Evolutionary conservation across 345 rosid genomes (phyloP).

Genomic region (Lepidium sativum): DNA sequence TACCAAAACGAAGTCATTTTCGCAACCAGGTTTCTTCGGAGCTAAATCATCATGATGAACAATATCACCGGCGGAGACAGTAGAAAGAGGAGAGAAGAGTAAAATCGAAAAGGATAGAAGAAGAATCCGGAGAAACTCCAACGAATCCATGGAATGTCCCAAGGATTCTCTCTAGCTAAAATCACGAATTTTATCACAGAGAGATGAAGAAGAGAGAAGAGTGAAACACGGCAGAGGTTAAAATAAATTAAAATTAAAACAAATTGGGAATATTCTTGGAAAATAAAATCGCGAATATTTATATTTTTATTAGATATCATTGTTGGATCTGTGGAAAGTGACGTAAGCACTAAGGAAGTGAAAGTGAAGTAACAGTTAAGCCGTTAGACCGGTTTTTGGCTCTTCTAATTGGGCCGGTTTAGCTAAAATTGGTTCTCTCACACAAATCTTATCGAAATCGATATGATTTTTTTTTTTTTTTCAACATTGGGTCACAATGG

Average conservation of each 20-base stretch:
- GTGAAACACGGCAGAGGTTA: conserved; percentile 1
- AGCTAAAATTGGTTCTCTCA: neutral
- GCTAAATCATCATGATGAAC: conserved; percentile 82
- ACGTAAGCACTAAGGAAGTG: conserved; percentile 6
- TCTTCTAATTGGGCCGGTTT: neutral
- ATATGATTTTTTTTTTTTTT: no score
- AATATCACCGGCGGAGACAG: conserved; percentile 74
- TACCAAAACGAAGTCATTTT: conserved; percentile 96
- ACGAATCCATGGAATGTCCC: conserved; percentile 54
- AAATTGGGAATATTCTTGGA: conserved; percentile 3
- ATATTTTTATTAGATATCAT: neutral
- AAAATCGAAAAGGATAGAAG: conserved; percentile 32
- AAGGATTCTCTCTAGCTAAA: conserved; percentile 24
- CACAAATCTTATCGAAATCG: neutral
- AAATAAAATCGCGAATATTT: conserved; percentile 9
- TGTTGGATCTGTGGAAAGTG: conserved; percentile 27
- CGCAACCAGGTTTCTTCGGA: conserved; percentile 99
- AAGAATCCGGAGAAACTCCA: conserved; percentile 28
- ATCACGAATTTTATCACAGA: conserved; percentile 20
- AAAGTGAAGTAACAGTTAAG: neutral
- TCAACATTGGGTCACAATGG: no score
- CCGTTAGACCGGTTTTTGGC: neutral
- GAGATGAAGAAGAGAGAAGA: conserved; percentile 13
- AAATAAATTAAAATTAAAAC: neutral
- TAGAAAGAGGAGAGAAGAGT: conserved; percentile 34